phyloP scores from a whole-genome alignment of 2,329 filamentous ascomycete species.

The Neofusicoccum laricinum region DNA sequence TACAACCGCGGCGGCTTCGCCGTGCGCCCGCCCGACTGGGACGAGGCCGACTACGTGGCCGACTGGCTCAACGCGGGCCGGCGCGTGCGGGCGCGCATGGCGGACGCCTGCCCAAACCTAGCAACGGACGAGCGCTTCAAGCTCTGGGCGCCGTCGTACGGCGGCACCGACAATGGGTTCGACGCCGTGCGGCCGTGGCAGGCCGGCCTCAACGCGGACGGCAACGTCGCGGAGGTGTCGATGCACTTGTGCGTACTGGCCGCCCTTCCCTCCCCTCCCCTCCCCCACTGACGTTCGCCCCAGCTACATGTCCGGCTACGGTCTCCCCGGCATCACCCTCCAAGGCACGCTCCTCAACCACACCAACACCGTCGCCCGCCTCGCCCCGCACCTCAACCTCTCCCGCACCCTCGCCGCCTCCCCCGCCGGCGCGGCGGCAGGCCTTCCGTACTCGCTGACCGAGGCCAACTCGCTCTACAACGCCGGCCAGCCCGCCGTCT shows the following conservation, averaged over 20 bases:
- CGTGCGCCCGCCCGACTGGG: conserved; percentile 53
- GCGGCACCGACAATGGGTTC: conserved; percentile 50
- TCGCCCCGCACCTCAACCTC: conserved; percentile 49
- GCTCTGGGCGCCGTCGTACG: conserved; percentile 57
- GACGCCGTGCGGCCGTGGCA: conserved; percentile 51
- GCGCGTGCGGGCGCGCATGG: conserved; percentile 47
- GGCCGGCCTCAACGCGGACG: conserved; percentile 51
- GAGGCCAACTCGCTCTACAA: conserved; percentile 64
- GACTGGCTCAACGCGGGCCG: conserved; percentile 59
- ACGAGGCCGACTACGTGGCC: conserved; percentile 53
- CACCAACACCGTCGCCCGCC: conserved; percentile 49
- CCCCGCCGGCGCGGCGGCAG: conserved; percentile 19
- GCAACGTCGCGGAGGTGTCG: conserved; percentile 39
- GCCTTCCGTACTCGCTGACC: conserved; percentile 58
- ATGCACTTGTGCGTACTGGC: not conserved
- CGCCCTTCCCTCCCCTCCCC: conserved; percentile 48
- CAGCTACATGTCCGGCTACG: conserved; percentile 62
- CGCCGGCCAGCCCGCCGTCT: conserved; percentile 59
- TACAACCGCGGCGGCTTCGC: conserved; percentile 50
- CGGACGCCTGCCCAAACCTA: conserved; percentile 51
- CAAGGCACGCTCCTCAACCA: conserved; percentile 64
- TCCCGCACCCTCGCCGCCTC: conserved; percentile 42
- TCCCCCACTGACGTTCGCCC: conserved; percentile 32
- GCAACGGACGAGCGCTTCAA: conserved; percentile 41
- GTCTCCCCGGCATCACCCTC: conserved; percentile 59